These are phyloP conservation scores for Fusarium subtropicale DNA, from an alignment of 2,329 filamentous ascomycete genomes.

Conservation along the genomic window DNA sequence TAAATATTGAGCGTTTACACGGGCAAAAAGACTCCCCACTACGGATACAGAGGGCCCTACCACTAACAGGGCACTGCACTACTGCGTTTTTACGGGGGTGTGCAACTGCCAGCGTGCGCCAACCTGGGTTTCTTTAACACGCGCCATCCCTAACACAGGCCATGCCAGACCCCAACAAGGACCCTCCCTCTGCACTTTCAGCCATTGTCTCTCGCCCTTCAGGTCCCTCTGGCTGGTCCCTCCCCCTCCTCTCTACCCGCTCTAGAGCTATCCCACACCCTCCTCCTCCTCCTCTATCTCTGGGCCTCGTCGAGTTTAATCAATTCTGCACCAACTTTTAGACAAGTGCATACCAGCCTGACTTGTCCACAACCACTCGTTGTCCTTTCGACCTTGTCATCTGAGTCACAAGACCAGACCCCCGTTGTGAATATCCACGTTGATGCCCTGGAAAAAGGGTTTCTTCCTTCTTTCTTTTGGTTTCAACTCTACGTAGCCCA, in stretches of 20 bases:
- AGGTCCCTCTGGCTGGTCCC: conserved; percentile 24
- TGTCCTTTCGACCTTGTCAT: conserved; percentile 43
- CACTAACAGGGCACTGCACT: conserved; percentile 1
- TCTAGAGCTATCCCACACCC: conserved; percentile 25
- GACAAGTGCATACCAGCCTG: conserved; percentile 47
- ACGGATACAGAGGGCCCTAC: not conserved
- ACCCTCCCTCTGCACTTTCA: conserved; percentile 33
- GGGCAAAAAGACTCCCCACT: conserved; percentile 24
- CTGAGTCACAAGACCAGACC: conserved; percentile 45
- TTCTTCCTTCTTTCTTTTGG: conserved; percentile 15
- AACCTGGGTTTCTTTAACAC: conserved; percentile 30
- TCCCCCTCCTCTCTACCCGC: conserved; percentile 29
- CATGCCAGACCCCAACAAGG: conserved; percentile 2
- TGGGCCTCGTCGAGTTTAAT: conserved; percentile 19
- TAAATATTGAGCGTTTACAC: conserved; percentile 12
- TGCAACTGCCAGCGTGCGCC: conserved; percentile 33
- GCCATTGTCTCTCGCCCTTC: conserved; percentile 36
- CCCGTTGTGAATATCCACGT: conserved; percentile 40
- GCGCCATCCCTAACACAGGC: conserved; percentile 37
- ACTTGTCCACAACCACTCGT: conserved; percentile 44
- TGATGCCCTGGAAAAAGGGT: conserved; percentile 44
- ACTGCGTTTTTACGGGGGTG: conserved; percentile 29
- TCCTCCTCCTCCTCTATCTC: conserved; percentile 41
- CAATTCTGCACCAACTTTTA: conserved; percentile 41
- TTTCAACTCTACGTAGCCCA: conserved; percentile 33